Percentiles rank a stretch among this genome's conserved stretches.
phyloP scores from a whole-genome alignment of 768 basidiomycete genomes.

The Leccinum disarticulatum region DNA sequence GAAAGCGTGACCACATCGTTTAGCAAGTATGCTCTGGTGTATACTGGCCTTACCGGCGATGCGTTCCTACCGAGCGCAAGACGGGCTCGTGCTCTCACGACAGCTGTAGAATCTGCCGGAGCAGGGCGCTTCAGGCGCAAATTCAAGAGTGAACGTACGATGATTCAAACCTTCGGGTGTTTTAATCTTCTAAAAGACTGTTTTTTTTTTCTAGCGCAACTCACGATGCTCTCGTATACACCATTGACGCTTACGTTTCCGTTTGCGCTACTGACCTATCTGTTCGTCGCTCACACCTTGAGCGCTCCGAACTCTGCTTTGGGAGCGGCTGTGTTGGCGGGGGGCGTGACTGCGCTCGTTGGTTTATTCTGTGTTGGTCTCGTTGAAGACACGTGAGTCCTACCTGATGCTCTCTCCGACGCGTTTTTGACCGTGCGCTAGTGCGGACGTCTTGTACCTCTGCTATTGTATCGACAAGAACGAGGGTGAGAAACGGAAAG shows the following conservation, averaged over 20 bases:
- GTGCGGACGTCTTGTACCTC: constrained; percentile 64
- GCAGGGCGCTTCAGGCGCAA: constrained; percentile 43
- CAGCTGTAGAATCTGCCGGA: constrained; percentile 48
- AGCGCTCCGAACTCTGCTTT: constrained; percentile 69
- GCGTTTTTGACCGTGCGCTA: constrained; percentile 21
- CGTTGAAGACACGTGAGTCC: constrained; percentile 68
- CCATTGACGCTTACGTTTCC: constrained; percentile 81
- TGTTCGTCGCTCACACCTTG: constrained; percentile 86
- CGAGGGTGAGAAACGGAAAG: constrained; percentile 46
- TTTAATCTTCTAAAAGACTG: neutral
- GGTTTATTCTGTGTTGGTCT: constrained; percentile 82
- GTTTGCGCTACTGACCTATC: constrained; percentile 77
- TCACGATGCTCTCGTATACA: constrained; percentile 68
- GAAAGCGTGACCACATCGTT: constrained; percentile 50
- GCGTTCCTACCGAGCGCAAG: constrained; percentile 60
- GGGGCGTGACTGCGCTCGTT: constrained; percentile 76
- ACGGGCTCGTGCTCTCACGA: constrained; percentile 56
- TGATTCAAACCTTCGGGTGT: neutral
- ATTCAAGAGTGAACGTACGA: constrained; percentile 61
- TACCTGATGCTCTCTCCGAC: neutral
- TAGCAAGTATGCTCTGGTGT: constrained; percentile 67
- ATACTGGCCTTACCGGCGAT: constrained; percentile 75
- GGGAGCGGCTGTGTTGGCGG: constrained; percentile 72
- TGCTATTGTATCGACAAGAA: constrained; percentile 68
- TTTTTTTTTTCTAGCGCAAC: constrained; percentile 43